These are phyloP conservation scores for Elsinoe ampelina DNA, from an alignment of 2,329 filamentous ascomycete species.

Conservation along the genomic window DNA sequence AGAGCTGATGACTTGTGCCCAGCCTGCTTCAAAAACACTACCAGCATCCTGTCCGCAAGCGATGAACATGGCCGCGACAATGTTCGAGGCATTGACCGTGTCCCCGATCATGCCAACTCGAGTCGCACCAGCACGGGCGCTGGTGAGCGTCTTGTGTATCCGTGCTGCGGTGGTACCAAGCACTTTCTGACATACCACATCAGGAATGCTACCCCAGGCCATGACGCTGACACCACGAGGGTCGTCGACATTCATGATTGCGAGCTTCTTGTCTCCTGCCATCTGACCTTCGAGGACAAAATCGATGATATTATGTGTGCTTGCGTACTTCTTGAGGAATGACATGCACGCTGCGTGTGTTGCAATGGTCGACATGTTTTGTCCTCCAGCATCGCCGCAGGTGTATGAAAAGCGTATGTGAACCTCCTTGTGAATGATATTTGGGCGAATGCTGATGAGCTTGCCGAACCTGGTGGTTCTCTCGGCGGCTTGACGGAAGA, in stretches of 20 bases:
- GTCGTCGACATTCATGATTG: conserved; percentile 20
- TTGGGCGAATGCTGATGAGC: not conserved
- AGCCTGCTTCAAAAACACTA: conserved; percentile 6
- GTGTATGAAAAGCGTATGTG: conserved; percentile 9
- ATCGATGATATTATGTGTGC: conserved; percentile 15
- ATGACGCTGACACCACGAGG: conserved; percentile 23
- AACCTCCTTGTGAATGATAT: conserved; percentile 7
- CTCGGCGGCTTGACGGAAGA: not conserved
- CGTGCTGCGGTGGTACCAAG: not conserved
- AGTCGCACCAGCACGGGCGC: not conserved
- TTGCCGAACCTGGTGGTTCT: conserved; percentile 8
- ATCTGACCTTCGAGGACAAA: conserved; percentile 21
- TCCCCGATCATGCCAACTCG: conserved; percentile 8
- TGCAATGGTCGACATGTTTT: conserved; percentile 27
- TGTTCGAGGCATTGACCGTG: conserved; percentile 7
- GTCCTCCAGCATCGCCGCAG: conserved; percentile 24
- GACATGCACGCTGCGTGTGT: conserved; percentile 23
- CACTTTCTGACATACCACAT: not conserved
- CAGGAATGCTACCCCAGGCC: conserved; percentile 18
- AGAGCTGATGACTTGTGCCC: not conserved
- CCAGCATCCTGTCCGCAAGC: conserved; percentile 9
- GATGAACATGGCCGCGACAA: conserved; percentile 12
- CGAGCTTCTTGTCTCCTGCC: conserved; percentile 23
- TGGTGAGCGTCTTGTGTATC: not conserved
- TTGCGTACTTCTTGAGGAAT: conserved; percentile 14